Conservation (phyloP, 2,329 filamentous ascomycete genomes). For the Diaporthe batatas region DNA sequence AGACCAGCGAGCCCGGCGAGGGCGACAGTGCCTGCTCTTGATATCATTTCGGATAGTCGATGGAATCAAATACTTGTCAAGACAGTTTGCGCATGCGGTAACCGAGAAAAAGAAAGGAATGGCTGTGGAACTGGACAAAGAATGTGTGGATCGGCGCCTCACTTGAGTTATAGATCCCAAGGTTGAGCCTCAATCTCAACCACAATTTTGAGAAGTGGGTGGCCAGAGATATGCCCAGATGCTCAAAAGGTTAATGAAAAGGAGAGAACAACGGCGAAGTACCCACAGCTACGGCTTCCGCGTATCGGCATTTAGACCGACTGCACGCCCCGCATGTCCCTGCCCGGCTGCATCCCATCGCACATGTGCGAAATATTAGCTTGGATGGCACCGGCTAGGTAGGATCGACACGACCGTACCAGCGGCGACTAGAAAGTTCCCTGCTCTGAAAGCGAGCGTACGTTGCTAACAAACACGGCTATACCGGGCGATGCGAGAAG, state of each 20-base stretch:
- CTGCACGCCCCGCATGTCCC: slow-evolving; percentile 11
- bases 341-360: slow-evolving; percentile 12
- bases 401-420: slow-evolving; percentile 10
- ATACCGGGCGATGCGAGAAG: background rate
- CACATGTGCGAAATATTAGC: slow-evolving; percentile 23
- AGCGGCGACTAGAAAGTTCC: background rate
- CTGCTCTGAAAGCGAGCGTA: background rate
- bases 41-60: background rate
- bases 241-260: slow-evolving; percentile 3
- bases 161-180: slow-evolving; percentile 19
- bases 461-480: background rate
- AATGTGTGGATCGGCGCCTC: background rate
- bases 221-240: background rate
- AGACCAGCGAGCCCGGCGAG: slow-evolving; percentile 11
- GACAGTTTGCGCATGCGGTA: background rate
- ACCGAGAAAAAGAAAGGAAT: background rate
- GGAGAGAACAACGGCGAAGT: background rate
- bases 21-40: background rate
- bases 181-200: background rate
- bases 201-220: background rate
- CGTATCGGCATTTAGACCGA: slow-evolving; percentile 21
- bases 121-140: background rate
- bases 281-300: background rate
- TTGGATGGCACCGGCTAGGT: slow-evolving; percentile 5
- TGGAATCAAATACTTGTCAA: background rate